A percentile compares a stretch with the other conserved stretches of the same genome.
Conservation (phyloP, 495 filamentous ascomycete genomes). For the Hypoxylon subgilvum region DNA sequence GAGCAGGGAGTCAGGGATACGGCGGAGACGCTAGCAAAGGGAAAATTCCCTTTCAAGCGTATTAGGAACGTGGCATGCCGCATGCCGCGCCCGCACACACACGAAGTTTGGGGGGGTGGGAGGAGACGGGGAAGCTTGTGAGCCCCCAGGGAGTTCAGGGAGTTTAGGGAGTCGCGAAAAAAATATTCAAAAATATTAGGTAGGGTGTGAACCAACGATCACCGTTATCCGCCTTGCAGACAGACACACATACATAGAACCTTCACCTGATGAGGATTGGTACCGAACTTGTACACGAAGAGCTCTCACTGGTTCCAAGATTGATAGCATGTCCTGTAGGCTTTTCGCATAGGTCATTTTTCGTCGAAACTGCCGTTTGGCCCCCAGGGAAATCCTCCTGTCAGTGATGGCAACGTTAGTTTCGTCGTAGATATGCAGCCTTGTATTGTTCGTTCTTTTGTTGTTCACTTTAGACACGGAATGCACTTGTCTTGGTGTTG, state of each 20-base stretch:
- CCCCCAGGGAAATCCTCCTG: constrained; percentile 6
- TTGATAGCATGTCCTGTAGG: constrained; percentile 17
- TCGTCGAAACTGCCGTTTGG: constrained; percentile 21
- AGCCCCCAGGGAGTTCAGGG: constrained; percentile 14
- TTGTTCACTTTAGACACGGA: background rate
- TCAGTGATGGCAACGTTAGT: constrained; percentile 12
- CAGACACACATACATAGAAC: too few species aligned
- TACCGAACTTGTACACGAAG: constrained; percentile 24
- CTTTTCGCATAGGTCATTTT: constrained; percentile 25
- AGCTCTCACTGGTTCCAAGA: constrained; percentile 11
- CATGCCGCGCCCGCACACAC: constrained; percentile 33
- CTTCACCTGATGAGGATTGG: constrained; percentile 17
- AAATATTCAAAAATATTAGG: constrained; percentile 5
- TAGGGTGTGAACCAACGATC: constrained; percentile 28
- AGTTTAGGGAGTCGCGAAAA: background rate
- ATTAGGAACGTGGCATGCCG: constrained; percentile 41
- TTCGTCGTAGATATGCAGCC: constrained; percentile 8
- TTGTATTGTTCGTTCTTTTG: constrained; percentile 4
- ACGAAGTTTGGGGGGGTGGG: constrained; percentile 22
- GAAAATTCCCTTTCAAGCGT: constrained; percentile 36
- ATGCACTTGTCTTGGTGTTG: constrained; percentile 1
- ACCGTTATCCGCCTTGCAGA: constrained; percentile 34
- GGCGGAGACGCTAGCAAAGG: constrained; percentile 32
- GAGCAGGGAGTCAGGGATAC: constrained; percentile 25
- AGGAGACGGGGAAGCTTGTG: constrained; percentile 10